Percentiles rank a stretch among this genome's conserved stretches.
phyloP scores from a whole-genome alignment of 208 protist species.

The Lotmaria passim region DNA sequence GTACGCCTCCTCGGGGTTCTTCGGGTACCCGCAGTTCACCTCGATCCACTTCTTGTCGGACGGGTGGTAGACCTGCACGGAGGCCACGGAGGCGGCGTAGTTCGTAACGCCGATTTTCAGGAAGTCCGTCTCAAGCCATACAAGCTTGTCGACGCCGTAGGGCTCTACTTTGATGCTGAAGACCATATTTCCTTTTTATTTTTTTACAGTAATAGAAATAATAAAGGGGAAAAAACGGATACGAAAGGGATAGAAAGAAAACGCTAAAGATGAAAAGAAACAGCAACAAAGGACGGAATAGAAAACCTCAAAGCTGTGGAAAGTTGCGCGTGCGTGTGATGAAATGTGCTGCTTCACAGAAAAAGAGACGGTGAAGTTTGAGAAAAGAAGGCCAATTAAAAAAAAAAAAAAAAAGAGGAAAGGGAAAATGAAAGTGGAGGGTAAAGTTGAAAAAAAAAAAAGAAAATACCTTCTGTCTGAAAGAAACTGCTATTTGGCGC shows the following conservation, averaged over 20 bases:
- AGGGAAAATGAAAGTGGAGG: neutral
- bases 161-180: constrained; percentile 39
- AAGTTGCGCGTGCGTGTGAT: no score
- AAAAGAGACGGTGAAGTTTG: neutral
- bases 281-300: neutral
- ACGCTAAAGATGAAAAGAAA: neutral
- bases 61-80: constrained; percentile 45
- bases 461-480: no score
- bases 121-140: constrained; percentile 42
- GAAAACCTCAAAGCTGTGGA: no score
- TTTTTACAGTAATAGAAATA: no score
- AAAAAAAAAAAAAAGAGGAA: neutral
- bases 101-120: constrained; percentile 54
- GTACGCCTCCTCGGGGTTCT: constrained; percentile 50
- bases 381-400: neutral
- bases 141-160: constrained; percentile 49
- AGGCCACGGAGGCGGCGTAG: constrained; percentile 57
- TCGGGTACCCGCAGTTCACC: constrained; percentile 57
- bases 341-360: neutral
- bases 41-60: constrained; percentile 52
- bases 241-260: no score
- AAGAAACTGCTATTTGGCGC: no score
- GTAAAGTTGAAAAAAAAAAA: constrained; percentile 1
- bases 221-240: no score
- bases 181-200: constrained; percentile 16